Evolutionary conservation across 352 stramenopile genomes (phyloP), one percentile per base, ranked within the genome.

Genomic region (Globisporangium nagaii): DNA sequence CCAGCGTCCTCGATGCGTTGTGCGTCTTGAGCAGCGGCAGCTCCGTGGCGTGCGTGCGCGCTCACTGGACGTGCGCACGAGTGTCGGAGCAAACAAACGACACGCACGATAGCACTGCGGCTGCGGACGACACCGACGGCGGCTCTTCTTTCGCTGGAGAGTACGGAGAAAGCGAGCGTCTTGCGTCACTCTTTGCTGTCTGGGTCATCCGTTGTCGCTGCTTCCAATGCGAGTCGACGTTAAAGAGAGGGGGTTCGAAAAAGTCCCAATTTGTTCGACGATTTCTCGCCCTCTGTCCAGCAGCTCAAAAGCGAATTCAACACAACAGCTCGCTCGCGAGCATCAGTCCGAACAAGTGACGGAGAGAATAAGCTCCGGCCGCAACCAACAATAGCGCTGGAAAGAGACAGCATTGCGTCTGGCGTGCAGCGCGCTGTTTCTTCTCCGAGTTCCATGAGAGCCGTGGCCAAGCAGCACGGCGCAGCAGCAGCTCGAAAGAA

Each of bases 231-330:
- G 42, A 24, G n/a, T n/a, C 10, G 43, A 8, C 43, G 25, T 31
- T 49, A 49, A 49, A 49, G 25, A 37, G 43, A 36, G 43, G 43
- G 43, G 9, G 43, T 19, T 49, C 43, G 27, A 48, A 34, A 35
- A 47, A 4, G 13, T 19, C 36, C n/a, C 36, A 13, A 25, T 47
- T 49, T 49, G 43, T 49, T 49, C 43, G 15, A 49, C 25, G 4
- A 27, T 48, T 48, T 48, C 42, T n/a, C n/a, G n/a, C n/a, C n/a
- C 24, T 34, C 24, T 15, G 13, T 10, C 30, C 41, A 47, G 24
- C 24, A 25, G 35, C 15, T 32, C 24, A 35, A 42, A 43, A n/a
- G 37, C 3, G 12, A 28, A 17, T 30, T 28, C 39, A 44, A 42
- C n/a, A n/a, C n/a, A n/a, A n/a, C n/a, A n/a, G n/a, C n/a, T n/a